Base-by-base conservation (phyloP, 2,329 filamentous ascomycete species). In the Diaporthe longicolla region DNA sequence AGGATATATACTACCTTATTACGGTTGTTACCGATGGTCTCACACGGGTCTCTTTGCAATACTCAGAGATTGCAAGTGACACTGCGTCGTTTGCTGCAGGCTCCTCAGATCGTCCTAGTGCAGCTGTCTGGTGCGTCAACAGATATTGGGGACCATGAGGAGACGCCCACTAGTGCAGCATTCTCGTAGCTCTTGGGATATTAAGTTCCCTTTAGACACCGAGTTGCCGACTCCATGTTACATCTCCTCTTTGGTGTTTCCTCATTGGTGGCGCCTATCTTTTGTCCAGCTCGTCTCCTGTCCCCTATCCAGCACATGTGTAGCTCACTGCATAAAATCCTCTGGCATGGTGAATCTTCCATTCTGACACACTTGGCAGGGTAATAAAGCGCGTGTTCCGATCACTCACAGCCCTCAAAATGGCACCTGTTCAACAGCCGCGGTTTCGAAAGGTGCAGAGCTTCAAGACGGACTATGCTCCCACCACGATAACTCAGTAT, bases 401-500 rank as follows among this genome's bases (percentile, higher is more conserved):
- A 74, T 70, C 78, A 73, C 70, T 76, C 76, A 74, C 73, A 72
- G 76, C 78, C 70, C 74, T 74, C 79, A 88, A 81, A 54, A 93
- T 93, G 92, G 84, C 89, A 72, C 84, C 88, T 50, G 81, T 85
- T 69, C 82, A 86, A 70, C 84, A 84, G 73, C 84, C 87, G 61
- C 90, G 92, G 80, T 98, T 98, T 85, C 94, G 92, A 82, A 93
- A 92, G 79, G 87, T 98, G 65, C 95, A 98, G 81, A 92, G 90
- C 80, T 98, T 99, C 85, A 89, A 93, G 77, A 93, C 94, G 10
- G 94, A 98, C 81, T 99, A 98, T 86, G 95, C 95, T 17, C 94
- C 95, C 15, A 93, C 93, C 76, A 91, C 89, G 72, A 93, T 99
- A 83, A 96, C 95, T 29, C 95, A 98, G 82, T 99, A 99, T 93